phyloP scores from a whole-genome alignment of 805 yeast species.

The Metschnikowia lochheadii region DNA sequence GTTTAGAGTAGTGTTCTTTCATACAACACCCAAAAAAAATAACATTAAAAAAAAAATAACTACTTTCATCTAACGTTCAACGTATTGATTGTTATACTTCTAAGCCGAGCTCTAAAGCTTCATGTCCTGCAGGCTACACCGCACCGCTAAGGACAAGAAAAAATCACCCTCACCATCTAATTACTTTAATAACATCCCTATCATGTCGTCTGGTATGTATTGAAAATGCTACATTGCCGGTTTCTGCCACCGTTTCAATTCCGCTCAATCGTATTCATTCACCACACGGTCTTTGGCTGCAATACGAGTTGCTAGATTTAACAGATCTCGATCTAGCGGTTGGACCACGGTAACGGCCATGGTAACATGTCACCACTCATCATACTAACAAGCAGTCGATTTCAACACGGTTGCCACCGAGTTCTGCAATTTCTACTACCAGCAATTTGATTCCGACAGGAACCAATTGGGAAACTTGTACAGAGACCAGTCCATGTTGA shows the following conservation, averaged over 20 bases:
- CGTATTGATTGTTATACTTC: neutral
- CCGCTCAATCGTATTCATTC: neutral
- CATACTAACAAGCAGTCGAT: conserved; percentile 30
- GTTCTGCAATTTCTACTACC: conserved; percentile 92
- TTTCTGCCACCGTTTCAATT: neutral
- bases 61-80: neutral
- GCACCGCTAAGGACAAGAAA: neutral
- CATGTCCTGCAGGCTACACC: conserved; percentile 1
- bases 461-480: conserved; percentile 86
- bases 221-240: neutral
- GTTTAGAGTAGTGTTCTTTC: too few relatives aligned
- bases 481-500: conserved; percentile 96
- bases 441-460: conserved; percentile 91
- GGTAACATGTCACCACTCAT: neutral
- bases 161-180: neutral
- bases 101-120: neutral
- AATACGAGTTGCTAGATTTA: neutral
- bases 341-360: too few relatives aligned
- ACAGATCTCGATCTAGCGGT: neutral
- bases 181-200: neutral
- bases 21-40: neutral
- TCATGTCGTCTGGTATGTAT: conserved; percentile 3
- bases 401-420: conserved; percentile 56
- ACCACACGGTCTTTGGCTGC: neutral
- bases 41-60: neutral